Evolutionary conservation across 2,329 filamentous ascomycete species (phyloP).

Genomic region (Trichoderma sp.): DNA sequence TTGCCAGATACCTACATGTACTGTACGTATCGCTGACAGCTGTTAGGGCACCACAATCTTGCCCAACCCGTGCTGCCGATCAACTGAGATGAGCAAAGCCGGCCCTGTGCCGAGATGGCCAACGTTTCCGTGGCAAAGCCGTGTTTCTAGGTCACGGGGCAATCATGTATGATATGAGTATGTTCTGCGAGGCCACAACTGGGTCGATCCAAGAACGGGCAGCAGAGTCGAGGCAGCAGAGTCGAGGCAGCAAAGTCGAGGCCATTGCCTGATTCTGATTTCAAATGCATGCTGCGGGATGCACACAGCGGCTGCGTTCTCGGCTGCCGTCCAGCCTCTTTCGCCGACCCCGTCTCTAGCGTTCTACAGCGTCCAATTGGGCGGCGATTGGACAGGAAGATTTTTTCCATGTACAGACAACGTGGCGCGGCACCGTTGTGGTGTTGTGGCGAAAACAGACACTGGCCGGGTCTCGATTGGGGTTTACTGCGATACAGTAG

Average conservation of each 20-base stretch:
- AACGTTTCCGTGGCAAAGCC: not conserved
- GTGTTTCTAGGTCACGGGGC: not conserved
- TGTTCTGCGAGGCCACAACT: not conserved
- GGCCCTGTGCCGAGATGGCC: not conserved
- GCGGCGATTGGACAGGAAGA: not conserved
- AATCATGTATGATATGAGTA: not conserved
- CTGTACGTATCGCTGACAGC: not conserved
- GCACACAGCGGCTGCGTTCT: not conserved
- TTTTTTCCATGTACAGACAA: slow-evolving; percentile 11
- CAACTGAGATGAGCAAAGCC: not conserved
- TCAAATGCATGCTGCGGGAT: not conserved
- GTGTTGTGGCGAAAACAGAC: slow-evolving; percentile 17
- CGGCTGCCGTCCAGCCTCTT: slow-evolving; percentile 1
- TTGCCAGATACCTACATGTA: not conserved
- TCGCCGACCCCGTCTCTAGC: slow-evolving; percentile 1
- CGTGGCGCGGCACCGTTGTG: slow-evolving; percentile 12
- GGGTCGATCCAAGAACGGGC: not conserved
- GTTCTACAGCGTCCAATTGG: not conserved
- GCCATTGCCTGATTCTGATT: not conserved
- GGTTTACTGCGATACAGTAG: not conserved
- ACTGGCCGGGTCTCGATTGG: slow-evolving; percentile 7
- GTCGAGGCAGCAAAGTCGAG: not conserved
- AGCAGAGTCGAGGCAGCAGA: not conserved
- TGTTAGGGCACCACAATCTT: not conserved
- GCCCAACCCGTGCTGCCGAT: slow-evolving; percentile 9